Evolutionary conservation across 176 grass and related monocot species (phyloP).

Genomic region (Rhynchospora breviuscula): DNA sequence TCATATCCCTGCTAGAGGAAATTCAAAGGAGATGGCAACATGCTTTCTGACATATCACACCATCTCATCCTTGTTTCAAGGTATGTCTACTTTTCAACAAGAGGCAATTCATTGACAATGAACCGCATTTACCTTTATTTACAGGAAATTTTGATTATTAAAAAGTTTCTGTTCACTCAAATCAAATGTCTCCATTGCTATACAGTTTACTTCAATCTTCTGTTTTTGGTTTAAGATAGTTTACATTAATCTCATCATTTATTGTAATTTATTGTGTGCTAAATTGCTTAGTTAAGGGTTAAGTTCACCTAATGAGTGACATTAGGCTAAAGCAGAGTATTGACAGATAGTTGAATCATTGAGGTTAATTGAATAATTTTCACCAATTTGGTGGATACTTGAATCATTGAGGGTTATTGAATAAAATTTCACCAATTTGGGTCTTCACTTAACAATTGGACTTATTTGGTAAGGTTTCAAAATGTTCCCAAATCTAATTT

Average conservation of each 20-base stretch:
- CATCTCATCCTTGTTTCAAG: slow-evolving; percentile 71
- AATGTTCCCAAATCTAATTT: neutral
- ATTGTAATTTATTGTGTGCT: neutral
- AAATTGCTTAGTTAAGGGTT: neutral
- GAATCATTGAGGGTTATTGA: neutral
- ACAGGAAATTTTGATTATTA: neutral
- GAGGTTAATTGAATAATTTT: neutral
- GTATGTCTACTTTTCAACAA: slow-evolving; percentile 14
- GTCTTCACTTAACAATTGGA: neutral
- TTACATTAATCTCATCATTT: neutral
- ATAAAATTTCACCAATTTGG: neutral
- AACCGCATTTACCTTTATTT: slow-evolving; percentile 7
- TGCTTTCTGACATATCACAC: slow-evolving; percentile 86
- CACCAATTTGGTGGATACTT: neutral
- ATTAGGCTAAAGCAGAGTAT: neutral
- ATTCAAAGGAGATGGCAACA: slow-evolving; percentile 40
- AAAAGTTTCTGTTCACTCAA: neutral
- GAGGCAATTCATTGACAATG: neutral
- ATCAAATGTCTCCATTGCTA: neutral
- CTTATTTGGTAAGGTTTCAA: neutral
- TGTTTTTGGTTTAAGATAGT: neutral
- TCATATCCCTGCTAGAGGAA: slow-evolving; percentile 49
- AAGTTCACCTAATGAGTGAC: neutral
- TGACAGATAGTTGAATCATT: neutral
- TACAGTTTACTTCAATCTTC: neutral